Evolutionary conservation across 768 basidiomycete genomes (phyloP).

Genomic region (Tulasnella sp.): DNA sequence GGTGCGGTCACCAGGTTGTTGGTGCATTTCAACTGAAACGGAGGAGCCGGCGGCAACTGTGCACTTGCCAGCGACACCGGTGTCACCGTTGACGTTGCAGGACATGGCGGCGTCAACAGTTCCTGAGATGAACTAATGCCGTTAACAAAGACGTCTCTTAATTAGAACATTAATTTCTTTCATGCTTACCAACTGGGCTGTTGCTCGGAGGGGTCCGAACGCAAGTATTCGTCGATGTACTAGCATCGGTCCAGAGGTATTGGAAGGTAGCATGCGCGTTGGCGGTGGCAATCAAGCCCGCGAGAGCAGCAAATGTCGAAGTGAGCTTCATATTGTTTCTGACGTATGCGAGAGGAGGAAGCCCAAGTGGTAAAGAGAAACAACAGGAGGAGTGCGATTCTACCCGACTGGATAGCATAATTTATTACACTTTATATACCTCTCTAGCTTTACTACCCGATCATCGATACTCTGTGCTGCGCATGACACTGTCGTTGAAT

Average conservation of each 20-base stretch:
- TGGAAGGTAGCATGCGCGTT: constrained; percentile 60
- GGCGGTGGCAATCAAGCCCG: constrained; percentile 34
- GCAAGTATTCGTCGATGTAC: constrained; percentile 54
- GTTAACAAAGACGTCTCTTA: not conserved
- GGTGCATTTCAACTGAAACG: constrained; percentile 56
- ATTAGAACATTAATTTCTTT: too few relatives aligned
- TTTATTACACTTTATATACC: not conserved
- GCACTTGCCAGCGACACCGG: constrained; percentile 49
- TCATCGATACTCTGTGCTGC: not conserved
- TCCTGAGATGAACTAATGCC: not conserved
- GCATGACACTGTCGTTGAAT: not conserved
- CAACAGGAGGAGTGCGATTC: not conserved
- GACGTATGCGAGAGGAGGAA: constrained; percentile 7
- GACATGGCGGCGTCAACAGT: constrained; percentile 49
- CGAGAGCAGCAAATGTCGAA: not conserved
- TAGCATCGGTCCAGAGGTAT: constrained; percentile 54
- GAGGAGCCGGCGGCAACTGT: constrained; percentile 41
- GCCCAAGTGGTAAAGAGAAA: not conserved
- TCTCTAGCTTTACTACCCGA: not conserved
- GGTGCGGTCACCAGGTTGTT: constrained; percentile 53
- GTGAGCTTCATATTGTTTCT: constrained; percentile 19
- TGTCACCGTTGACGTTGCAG: constrained; percentile 51
- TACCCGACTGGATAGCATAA: not conserved
- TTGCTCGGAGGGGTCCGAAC: constrained; percentile 54
- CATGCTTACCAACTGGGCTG: constrained; percentile 46